Evolutionary conservation across 108 stramenopile genomes (phyloP).

Genomic region (Epipyxis sp.): DNA sequence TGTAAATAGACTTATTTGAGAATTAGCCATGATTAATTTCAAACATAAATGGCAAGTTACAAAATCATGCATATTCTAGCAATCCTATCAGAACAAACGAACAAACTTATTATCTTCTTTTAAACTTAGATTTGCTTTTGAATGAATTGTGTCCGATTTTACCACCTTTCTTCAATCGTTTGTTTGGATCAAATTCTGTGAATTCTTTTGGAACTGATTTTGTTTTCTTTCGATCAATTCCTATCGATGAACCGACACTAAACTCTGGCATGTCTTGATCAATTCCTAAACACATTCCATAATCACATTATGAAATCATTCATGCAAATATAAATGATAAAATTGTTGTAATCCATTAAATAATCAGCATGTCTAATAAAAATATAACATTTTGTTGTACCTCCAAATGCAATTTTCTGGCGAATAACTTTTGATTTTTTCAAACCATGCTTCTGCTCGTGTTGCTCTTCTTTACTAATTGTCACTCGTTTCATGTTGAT

Average conservation of each 20-base stretch:
- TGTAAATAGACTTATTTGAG: background rate
- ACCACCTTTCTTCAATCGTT: slow-evolving; percentile 45
- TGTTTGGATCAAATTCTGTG: background rate
- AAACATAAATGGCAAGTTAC: too few relatives aligned
- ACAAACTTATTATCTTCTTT: slow-evolving; percentile 30
- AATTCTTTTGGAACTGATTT: slow-evolving; percentile 1
- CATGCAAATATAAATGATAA: background rate
- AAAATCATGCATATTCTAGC: too few relatives aligned
- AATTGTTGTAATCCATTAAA: slow-evolving; percentile 12
- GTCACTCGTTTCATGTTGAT: background rate
- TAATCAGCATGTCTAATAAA: too few relatives aligned
- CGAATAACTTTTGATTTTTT: background rate
- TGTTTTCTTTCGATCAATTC: background rate
- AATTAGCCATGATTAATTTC: background rate
- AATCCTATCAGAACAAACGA: too few relatives aligned
- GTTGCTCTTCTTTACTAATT: background rate
- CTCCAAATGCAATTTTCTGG: background rate
- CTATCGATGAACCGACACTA: background rate
- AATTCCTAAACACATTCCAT: background rate
- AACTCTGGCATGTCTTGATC: slow-evolving; percentile 19
- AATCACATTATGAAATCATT: slow-evolving; percentile 31
- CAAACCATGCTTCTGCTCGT: background rate
- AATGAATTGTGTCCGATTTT: slow-evolving; percentile 39
- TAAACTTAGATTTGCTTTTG: slow-evolving; percentile 46
- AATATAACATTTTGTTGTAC: too few relatives aligned